These are phyloP conservation scores for Castanopsis chinensis DNA, from an alignment of 306 rosid genomes.

Conservation along the genomic window DNA sequence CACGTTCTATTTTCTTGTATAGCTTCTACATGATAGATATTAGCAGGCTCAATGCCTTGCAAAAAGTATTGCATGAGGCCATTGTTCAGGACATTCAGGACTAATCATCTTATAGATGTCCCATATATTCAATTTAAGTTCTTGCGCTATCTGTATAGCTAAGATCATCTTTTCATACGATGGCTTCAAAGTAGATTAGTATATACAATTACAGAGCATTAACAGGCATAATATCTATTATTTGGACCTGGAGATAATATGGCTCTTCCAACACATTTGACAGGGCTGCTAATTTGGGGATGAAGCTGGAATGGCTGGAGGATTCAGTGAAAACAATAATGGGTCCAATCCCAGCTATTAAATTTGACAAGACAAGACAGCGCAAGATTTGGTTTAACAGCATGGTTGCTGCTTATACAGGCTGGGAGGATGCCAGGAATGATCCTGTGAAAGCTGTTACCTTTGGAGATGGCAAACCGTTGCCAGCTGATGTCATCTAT, in stretches of 20 bases:
- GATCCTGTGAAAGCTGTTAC: slow-evolving; percentile 83
- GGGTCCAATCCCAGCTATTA: slow-evolving; percentile 88
- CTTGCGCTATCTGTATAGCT: no score
- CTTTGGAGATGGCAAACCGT: slow-evolving; percentile 69
- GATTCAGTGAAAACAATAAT: slow-evolving; percentile 68
- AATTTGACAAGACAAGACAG: slow-evolving; percentile 47
- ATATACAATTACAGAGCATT: neutral
- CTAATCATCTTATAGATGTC: no score
- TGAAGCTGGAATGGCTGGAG: slow-evolving; percentile 82
- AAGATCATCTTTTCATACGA: no score
- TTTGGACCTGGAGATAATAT: neutral
- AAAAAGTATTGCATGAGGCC: no score
- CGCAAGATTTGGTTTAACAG: slow-evolving; percentile 88
- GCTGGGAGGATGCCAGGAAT: slow-evolving; percentile 51
- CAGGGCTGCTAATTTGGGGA: slow-evolving; percentile 79
- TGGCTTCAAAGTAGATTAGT: no score
- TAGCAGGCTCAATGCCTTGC: neutral
- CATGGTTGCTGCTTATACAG: slow-evolving; percentile 85
- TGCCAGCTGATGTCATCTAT: slow-evolving; percentile 56
- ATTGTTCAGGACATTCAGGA: no score
- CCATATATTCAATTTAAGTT: no score
- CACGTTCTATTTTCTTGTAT: neutral
- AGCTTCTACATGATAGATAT: neutral
- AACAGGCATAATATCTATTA: neutral
- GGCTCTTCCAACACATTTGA: neutral